Percentiles rank a stretch among this genome's conserved stretches.
These are phyloP conservation scores for Poterioochromonas sp. DNA, from an alignment of 352 stramenopile species.

Conservation along the genomic window DNA sequence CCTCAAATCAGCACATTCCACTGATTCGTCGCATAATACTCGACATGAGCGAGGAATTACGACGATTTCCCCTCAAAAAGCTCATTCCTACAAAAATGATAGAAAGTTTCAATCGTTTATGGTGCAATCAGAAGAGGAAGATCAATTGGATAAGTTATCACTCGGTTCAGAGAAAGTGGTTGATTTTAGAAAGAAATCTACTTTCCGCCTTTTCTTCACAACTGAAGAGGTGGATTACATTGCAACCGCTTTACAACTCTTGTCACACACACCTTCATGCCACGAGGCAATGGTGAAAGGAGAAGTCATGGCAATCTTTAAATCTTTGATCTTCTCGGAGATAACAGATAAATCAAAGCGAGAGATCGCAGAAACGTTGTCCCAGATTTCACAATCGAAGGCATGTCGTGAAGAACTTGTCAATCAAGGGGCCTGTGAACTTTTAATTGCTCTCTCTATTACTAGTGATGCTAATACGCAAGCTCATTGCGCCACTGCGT, in stretches of 20 bases:
- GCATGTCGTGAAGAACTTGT: background rate
- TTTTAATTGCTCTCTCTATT: slow-evolving; percentile 26
- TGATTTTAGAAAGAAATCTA: too few species aligned
- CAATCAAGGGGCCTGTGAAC: background rate
- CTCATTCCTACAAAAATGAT: too few species aligned
- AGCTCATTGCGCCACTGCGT: background rate
- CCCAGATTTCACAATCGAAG: background rate
- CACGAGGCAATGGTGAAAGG: slow-evolving; percentile 17
- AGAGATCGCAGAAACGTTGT: background rate
- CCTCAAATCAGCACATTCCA: too few species aligned
- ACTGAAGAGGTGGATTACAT: background rate
- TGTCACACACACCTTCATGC: background rate
- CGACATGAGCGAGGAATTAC: too few species aligned
- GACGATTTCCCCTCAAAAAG: too few species aligned
- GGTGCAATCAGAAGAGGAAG: too few species aligned
- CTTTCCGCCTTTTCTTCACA: background rate
- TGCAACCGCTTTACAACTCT: background rate
- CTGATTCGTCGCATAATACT: too few species aligned
- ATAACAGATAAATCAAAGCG: background rate
- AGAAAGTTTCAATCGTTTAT: too few species aligned
- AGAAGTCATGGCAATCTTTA: background rate
- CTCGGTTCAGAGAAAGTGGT: too few species aligned
- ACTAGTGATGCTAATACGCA: slow-evolving; percentile 16
- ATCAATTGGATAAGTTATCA: too few species aligned
- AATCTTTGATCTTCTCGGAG: background rate